A percentile compares a stretch with the other conserved stretches of the same genome.
Conservation (phyloP, 2,329 filamentous ascomycete species). For the Bertia moriformis region DNA sequence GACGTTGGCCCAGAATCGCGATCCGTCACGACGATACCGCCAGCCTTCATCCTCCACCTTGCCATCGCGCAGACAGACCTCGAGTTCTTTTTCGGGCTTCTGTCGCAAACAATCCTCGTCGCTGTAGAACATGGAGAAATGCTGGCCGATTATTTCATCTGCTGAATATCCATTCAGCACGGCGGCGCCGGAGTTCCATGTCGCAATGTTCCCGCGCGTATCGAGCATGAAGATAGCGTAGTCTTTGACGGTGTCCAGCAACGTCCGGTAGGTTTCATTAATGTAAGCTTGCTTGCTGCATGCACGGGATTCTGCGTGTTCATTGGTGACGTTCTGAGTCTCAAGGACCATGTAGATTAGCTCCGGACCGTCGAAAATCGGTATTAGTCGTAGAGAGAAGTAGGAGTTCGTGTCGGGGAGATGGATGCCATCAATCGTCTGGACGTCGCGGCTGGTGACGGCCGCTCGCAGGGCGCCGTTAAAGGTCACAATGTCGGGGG, state of each 20-base stretch:
- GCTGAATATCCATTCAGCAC: slow-evolving; percentile 37
- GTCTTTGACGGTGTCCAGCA: slow-evolving; percentile 45
- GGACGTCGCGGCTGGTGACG: not conserved
- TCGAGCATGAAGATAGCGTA: slow-evolving; percentile 51
- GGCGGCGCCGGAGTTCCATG: slow-evolving; percentile 41
- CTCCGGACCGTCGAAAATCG: slow-evolving; percentile 21
- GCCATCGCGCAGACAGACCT: slow-evolving; percentile 35
- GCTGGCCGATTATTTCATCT: slow-evolving; percentile 38
- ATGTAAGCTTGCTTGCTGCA: slow-evolving; percentile 28
- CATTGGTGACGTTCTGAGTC: slow-evolving; percentile 18
- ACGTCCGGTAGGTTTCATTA: slow-evolving; percentile 41
- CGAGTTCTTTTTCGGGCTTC: slow-evolving; percentile 35
- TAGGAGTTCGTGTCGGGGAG: slow-evolving; percentile 6
- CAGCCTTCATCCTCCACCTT: slow-evolving; percentile 44
- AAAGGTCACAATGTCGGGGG: slow-evolving; percentile 17
- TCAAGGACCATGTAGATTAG: slow-evolving; percentile 26
- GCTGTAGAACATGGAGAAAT: slow-evolving; percentile 42
- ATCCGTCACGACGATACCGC: slow-evolving; percentile 42
- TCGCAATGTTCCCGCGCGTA: slow-evolving; percentile 34
- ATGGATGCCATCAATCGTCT: slow-evolving; percentile 16
- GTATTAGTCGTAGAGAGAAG: slow-evolving; percentile 22
- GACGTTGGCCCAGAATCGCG: slow-evolving; percentile 44
- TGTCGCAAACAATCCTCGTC: slow-evolving; percentile 26
- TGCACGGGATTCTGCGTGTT: slow-evolving; percentile 4
- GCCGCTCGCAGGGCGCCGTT: slow-evolving; percentile 6